Base-by-base conservation (phyloP, 768 basidiomycete species). In the Termitomyces bulborhizus region DNA sequence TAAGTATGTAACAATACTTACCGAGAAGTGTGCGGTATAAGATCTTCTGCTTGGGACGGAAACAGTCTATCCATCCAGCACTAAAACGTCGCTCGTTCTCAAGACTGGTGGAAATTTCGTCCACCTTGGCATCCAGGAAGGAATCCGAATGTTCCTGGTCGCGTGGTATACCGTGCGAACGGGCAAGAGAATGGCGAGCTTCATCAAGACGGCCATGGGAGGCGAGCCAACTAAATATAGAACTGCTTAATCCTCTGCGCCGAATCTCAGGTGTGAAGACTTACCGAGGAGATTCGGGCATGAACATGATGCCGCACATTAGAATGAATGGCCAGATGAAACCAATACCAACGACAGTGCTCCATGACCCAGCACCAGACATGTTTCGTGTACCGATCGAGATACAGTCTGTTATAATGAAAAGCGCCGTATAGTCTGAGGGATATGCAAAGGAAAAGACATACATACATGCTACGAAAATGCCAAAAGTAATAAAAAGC, bases 21-120 rank as follows among this genome's bases (percentile, higher is more conserved):
- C 74, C 80, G 29, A 85, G 73, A 5, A 82, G 59, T 3, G 86
- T 87, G 54, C 85, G 73, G 65, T 89, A 89, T 1, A 83, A 73
- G 4, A 77, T 78, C 71, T 82, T 86, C 66, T 80, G 75, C 39
- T 62, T 53, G 0, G 74, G 71, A 54, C 64, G 69, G 73, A 90
- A 88, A 66, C 85, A 86, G 55, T 86, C 84, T n/a, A 81, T 54
- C 87, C 88, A 90, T 5, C 81, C 80, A 3, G 74, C 76, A 57
- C 67, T 71, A 39, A 75, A 60, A 16, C 66, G 60, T 31, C 68
- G 66, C 65, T 87, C 85, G 57, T 71, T 68, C 57, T 82, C 77
- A 26, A 84, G 65, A 36, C 77, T 78, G 27, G 66, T 66, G 13
- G 67, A 64, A 54, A 89, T 88, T 62, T 86, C 85, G 40, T 81